A percentile compares a stretch with the other conserved stretches of the same genome.
Evolutionary conservation across 768 basidiomycete species (phyloP).

Genomic region (Tricholoma matsutake): DNA sequence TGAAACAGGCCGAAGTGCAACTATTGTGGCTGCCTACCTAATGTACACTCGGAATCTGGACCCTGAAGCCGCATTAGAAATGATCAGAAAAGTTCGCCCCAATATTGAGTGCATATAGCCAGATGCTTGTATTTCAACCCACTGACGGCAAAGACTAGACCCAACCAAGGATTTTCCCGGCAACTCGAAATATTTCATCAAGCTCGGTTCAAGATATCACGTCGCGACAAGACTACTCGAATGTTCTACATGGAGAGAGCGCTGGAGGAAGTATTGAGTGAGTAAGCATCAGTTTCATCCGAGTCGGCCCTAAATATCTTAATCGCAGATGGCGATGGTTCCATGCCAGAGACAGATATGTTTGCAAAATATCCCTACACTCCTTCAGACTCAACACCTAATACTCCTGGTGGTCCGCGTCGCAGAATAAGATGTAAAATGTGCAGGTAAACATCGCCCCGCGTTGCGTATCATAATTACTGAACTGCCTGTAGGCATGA

Average conservation of each 20-base stretch:
- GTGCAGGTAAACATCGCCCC: slow-evolving; percentile 58
- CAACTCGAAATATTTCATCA: slow-evolving; percentile 81
- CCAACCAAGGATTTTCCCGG: slow-evolving; percentile 78
- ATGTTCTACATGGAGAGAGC: slow-evolving; percentile 83
- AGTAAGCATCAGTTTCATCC: slow-evolving; percentile 25
- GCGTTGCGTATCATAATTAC: neutral
- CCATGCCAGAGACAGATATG: slow-evolving; percentile 61
- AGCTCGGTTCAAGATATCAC: slow-evolving; percentile 65
- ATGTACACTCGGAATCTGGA: slow-evolving; percentile 70
- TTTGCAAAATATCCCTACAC: slow-evolving; percentile 73
- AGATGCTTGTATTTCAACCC: neutral
- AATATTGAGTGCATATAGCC: slow-evolving; percentile 52
- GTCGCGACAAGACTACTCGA: slow-evolving; percentile 65
- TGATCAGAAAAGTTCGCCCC: slow-evolving; percentile 66
- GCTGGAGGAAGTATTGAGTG: slow-evolving; percentile 76
- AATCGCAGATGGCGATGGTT: slow-evolving; percentile 69
- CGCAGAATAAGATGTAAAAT: slow-evolving; percentile 85
- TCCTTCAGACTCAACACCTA: slow-evolving; percentile 56
- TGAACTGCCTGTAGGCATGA: slow-evolving; percentile 52
- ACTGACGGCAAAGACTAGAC: slow-evolving; percentile 41
- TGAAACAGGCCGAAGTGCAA: slow-evolving; percentile 70
- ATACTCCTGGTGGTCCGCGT: slow-evolving; percentile 51
- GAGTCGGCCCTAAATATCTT: slow-evolving; percentile 16
- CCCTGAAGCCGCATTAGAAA: slow-evolving; percentile 58
- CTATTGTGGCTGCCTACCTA: slow-evolving; percentile 84